Conservation (phyloP, 1,284 basidiomycete genomes). For the Ustilago curta region DNA sequence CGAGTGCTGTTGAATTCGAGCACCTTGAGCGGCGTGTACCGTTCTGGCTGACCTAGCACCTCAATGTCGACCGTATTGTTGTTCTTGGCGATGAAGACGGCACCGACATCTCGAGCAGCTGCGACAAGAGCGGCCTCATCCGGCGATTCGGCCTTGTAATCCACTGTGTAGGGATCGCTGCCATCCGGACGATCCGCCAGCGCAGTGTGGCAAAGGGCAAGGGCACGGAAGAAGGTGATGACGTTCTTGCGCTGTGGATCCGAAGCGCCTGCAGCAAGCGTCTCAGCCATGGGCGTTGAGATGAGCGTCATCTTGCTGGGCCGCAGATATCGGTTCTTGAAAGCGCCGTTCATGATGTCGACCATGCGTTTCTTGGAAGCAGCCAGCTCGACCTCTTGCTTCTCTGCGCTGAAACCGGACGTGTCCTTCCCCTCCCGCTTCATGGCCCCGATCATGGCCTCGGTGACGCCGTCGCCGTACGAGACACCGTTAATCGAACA, state of each 20-base stretch:
- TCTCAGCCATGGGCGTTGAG: constrained; percentile 83
- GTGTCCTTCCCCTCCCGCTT: constrained; percentile 81
- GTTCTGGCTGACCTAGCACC: constrained; percentile 87
- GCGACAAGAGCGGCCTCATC: constrained; percentile 94
- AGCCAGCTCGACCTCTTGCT: constrained; percentile 73
- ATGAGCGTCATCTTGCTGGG: constrained; percentile 87
- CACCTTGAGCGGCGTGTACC: constrained; percentile 81
- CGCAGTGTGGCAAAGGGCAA: constrained; percentile 92
- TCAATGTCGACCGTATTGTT: constrained; percentile 86
- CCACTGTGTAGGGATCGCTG: constrained; percentile 77
- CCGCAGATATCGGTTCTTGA: constrained; percentile 90
- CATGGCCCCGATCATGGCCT: constrained; percentile 91
- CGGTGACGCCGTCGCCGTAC: constrained; percentile 93
- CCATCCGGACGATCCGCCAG: constrained; percentile 73
- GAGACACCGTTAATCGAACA: constrained; percentile 86
- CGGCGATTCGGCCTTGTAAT: constrained; percentile 95
- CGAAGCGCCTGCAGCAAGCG: constrained; percentile 76
- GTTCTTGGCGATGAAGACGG: constrained; percentile 84
- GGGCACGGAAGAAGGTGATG: constrained; percentile 84
- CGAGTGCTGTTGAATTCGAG: constrained; percentile 93
- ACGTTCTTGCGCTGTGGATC: constrained; percentile 76
- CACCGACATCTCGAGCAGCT: constrained; percentile 90
- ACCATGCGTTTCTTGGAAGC: constrained; percentile 84
- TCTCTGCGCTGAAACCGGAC: constrained; percentile 75
- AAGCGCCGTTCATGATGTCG: constrained; percentile 78